Evolutionary conservation across 805 yeast species (phyloP).

Genomic region (Saturnispora besseyi): DNA sequence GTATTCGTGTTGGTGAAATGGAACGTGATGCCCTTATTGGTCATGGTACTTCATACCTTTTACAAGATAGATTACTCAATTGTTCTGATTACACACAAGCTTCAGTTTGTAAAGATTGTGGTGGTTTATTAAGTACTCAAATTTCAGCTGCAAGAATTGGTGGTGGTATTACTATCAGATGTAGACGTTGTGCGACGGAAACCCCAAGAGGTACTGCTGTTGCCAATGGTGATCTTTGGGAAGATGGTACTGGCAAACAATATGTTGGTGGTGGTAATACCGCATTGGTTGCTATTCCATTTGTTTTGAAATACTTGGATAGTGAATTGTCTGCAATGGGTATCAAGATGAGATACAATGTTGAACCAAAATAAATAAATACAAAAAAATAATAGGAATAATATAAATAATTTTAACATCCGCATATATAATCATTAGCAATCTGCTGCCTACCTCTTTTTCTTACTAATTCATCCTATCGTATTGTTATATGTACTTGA

Average conservation of each 20-base stretch:
- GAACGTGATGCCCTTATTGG: slow-evolving; percentile 99
- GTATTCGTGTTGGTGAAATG: slow-evolving; percentile 99
- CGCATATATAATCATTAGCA: not conserved
- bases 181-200: slow-evolving; percentile 83
- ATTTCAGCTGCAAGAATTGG: slow-evolving; percentile 89
- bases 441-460: no score
- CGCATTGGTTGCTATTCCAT: slow-evolving; percentile 94
- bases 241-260: slow-evolving; percentile 90
- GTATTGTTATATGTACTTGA: no score
- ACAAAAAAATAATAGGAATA: not conserved
- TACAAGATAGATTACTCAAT: slow-evolving; percentile 91
- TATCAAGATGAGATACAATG: slow-evolving; percentile 83
- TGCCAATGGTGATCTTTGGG: slow-evolving; percentile 80
- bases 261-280: slow-evolving; percentile 89
- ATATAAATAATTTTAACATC: not conserved
- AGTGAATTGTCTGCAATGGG: slow-evolving; percentile 98
- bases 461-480: no score
- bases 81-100: slow-evolving; percentile 95
- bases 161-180: slow-evolving; percentile 62
- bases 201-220: slow-evolving; percentile 40
- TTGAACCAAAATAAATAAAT: slow-evolving; percentile 43
- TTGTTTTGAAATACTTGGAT: slow-evolving; percentile 89
- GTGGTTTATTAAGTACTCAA: slow-evolving; percentile 84
- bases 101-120: slow-evolving; percentile 84
- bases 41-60: slow-evolving; percentile 90